Conservation (phyloP, 116 monocot species). For the Iris pallida region DNA sequence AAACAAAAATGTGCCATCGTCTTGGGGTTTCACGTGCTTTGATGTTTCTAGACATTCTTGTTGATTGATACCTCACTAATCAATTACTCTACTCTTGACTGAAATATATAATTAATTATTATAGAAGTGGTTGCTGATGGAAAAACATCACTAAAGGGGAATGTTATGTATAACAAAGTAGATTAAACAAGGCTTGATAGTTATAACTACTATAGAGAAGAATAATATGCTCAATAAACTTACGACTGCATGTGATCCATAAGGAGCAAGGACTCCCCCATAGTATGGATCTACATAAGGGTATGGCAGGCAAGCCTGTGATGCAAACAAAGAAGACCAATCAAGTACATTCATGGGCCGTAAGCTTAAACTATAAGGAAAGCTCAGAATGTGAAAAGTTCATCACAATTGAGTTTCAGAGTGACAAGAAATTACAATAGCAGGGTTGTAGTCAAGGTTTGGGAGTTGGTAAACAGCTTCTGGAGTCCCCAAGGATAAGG, state of each 20-base stretch:
- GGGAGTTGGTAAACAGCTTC: slow-evolving; percentile 33
- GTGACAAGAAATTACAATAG: slow-evolving; percentile 36
- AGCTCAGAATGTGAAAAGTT: background rate
- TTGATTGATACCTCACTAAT: no score
- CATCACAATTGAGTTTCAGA: background rate
- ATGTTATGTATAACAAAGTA: no score
- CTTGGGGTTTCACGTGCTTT: no score
- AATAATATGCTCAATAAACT: slow-evolving; percentile 13
- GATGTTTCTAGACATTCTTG: no score
- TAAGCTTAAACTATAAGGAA: background rate
- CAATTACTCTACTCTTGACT: no score
- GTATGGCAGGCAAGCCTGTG: slow-evolving; percentile 40
- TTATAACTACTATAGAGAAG: background rate
- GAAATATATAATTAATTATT: no score
- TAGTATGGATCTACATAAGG: slow-evolving; percentile 39
- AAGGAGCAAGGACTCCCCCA: slow-evolving; percentile 29
- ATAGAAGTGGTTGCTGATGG: no score
- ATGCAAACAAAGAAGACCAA: slow-evolving; percentile 1
- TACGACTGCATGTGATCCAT: slow-evolving; percentile 43
- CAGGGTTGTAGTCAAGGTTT: slow-evolving; percentile 40
- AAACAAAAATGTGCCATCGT: no score
- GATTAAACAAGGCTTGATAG: no score
- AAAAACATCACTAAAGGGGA: no score
- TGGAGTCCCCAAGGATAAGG: slow-evolving; percentile 32
- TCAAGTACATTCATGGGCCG: background rate